Percentiles rank a stretch among this genome's conserved stretches.
phyloP scores from a whole-genome alignment of 768 basidiomycete genomes.

The Hygrophorus pudorinus region DNA sequence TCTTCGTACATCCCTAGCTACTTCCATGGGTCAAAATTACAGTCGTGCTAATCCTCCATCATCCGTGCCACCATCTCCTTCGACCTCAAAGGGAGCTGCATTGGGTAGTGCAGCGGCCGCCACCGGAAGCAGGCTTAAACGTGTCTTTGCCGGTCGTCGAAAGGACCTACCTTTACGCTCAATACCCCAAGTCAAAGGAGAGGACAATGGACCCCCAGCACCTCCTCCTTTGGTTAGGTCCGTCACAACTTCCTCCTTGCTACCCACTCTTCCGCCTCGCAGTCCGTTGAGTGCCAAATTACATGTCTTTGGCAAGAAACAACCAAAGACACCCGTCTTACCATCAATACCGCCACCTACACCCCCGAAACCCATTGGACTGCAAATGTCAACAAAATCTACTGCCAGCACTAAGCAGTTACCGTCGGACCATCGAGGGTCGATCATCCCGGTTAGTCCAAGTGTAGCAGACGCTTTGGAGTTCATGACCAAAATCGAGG shows the following conservation, averaged over 20 bases:
- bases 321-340: constrained; percentile 16
- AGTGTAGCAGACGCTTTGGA: constrained; percentile 49
- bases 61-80: not conserved
- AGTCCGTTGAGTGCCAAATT: not conserved
- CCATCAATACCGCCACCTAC: constrained; percentile 21
- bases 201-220: not conserved
- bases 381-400: not conserved
- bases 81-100: constrained; percentile 1
- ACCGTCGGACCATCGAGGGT: constrained; percentile 26
- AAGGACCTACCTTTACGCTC: constrained; percentile 31
- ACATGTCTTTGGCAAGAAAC: constrained; percentile 16
- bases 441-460: constrained; percentile 47
- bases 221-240: constrained; percentile 1
- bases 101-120: constrained; percentile 24
- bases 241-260: constrained; percentile 1
- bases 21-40: constrained; percentile 8
- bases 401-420: not conserved
- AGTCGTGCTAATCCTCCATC: not conserved
- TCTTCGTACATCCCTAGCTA: constrained; percentile 10
- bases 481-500: constrained; percentile 36
- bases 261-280: not conserved
- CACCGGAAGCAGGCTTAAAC: constrained; percentile 44
- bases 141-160: constrained; percentile 45
- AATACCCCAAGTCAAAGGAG: not conserved
- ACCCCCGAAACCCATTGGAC: constrained; percentile 12